A percentile compares a stretch with the other conserved stretches of the same genome.
Conservation (phyloP, 1,139 yeast species). For the Pichia sp. region DNA sequence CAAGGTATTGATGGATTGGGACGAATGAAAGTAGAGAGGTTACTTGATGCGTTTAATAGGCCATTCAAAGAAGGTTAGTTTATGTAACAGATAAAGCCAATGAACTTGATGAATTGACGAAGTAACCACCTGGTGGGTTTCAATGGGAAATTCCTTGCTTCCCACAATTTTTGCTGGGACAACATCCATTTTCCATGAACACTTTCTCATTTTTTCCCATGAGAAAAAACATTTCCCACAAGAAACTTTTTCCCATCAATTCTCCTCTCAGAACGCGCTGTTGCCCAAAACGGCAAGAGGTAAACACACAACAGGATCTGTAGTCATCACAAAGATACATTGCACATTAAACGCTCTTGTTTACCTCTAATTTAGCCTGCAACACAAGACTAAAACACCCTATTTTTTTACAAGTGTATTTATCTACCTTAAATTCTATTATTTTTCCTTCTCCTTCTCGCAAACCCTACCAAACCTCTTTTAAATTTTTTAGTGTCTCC, state of each 20-base stretch:
- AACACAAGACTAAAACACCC: neutral
- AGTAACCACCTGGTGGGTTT: too few species aligned
- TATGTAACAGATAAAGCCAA: too few species aligned
- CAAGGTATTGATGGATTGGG: conserved; percentile 29
- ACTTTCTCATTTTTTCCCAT: neutral
- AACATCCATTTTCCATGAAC: neutral
- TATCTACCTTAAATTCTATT: neutral
- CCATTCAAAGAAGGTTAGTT: conserved; percentile 12
- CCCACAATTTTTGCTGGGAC: neutral
- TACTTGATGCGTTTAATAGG: conserved; percentile 13
- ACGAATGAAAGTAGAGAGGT: conserved; percentile 23
- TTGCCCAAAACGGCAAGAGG: neutral
- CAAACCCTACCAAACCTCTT: neutral
- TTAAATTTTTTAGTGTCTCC: neutral
- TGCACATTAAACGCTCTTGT: too few species aligned
- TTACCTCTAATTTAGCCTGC: too few species aligned
- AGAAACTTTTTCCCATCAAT: neutral
- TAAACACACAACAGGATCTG: neutral
- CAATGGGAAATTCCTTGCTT: too few species aligned
- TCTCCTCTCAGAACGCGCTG: neutral
- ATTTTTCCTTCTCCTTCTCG: neutral
- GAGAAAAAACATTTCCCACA: neutral
- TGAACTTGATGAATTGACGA: too few species aligned
- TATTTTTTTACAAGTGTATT: neutral
- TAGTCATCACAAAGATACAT: too few species aligned